These are phyloP conservation scores for Sporormia fimetaria DNA, from an alignment of 495 filamentous ascomycete species.

Conservation along the genomic window DNA sequence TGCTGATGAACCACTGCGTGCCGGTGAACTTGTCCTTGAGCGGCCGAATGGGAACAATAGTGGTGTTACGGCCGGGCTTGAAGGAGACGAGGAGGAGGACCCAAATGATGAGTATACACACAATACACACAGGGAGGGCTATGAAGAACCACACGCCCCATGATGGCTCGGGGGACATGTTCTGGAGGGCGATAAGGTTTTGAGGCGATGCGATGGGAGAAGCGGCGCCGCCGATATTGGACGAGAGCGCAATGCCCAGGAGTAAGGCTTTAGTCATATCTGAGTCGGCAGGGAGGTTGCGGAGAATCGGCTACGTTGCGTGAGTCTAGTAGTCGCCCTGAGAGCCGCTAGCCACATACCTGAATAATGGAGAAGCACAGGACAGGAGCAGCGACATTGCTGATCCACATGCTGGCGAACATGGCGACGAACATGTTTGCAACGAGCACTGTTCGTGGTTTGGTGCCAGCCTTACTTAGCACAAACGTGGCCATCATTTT, in stretches of 20 bases:
- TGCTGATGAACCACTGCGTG: conserved; percentile 82
- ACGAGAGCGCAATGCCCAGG: conserved; percentile 88
- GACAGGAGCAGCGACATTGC: conserved; percentile 96
- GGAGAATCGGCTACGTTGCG: conserved; percentile 64
- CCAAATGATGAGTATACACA: conserved; percentile 87
- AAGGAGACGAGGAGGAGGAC: conserved; percentile 72
- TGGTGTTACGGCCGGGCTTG: conserved; percentile 68
- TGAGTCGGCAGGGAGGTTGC: conserved; percentile 81
- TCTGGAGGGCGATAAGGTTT: conserved; percentile 90
- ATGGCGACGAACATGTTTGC: conserved; percentile 98
- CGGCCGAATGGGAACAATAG: conserved; percentile 82
- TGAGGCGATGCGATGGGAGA: conserved; percentile 95
- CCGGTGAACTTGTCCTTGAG: conserved; percentile 81
- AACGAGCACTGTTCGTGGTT: conserved; percentile 73
- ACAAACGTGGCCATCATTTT: conserved; percentile 94
- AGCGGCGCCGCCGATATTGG: conserved; percentile 91
- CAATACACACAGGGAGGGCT: conserved; percentile 79
- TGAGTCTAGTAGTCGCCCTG: background rate
- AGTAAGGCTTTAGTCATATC: conserved; percentile 91
- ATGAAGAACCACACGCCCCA: conserved; percentile 98
- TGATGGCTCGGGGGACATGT: conserved; percentile 80
- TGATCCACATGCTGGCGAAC: conserved; percentile 97
- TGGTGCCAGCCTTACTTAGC: conserved; percentile 90
- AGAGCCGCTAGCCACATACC: conserved; percentile 33
- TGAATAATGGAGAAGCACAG: conserved; percentile 96